Evolutionary conservation across 106 monocot species (phyloP).

Genomic region (Amphibolis antarctica): DNA sequence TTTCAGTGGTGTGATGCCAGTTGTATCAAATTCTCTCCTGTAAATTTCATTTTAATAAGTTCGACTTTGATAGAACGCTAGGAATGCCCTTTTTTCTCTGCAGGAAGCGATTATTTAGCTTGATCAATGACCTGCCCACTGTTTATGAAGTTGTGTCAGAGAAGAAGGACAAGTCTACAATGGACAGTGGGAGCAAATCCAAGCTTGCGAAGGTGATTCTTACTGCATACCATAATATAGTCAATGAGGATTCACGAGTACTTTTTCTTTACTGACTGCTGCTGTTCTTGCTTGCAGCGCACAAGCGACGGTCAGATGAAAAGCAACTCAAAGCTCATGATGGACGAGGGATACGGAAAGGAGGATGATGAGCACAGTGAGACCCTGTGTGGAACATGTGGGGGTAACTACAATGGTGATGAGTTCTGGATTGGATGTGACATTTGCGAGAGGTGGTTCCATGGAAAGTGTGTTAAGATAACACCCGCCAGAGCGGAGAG

Average conservation of each 20-base stretch:
- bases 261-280: neutral
- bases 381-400: constrained; percentile 35
- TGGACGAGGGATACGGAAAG: constrained; percentile 20
- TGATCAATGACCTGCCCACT: constrained; percentile 60
- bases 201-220: constrained; percentile 25
- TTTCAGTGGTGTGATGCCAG: too few relatives aligned
- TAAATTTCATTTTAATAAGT: too few relatives aligned
- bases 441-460: constrained; percentile 44
- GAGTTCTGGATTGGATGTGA: constrained; percentile 51
- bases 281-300: constrained; percentile 9
- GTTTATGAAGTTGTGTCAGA: constrained; percentile 48
- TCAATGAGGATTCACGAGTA: neutral
- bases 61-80: too few relatives aligned
- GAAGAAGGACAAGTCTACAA: constrained; percentile 32
- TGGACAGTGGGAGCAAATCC: constrained; percentile 44
- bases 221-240: neutral
- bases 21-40: too few relatives aligned
- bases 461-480: constrained; percentile 48
- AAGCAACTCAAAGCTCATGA: constrained; percentile 19
- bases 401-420: constrained; percentile 31
- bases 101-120: constrained; percentile 53
- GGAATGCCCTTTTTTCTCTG: too few relatives aligned
- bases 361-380: constrained; percentile 43
- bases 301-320: constrained; percentile 28
- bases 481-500: constrained; percentile 45